phyloP scores from a whole-genome alignment of 352 stramenopile genomes.

The Phytophthora podocarpi region DNA sequence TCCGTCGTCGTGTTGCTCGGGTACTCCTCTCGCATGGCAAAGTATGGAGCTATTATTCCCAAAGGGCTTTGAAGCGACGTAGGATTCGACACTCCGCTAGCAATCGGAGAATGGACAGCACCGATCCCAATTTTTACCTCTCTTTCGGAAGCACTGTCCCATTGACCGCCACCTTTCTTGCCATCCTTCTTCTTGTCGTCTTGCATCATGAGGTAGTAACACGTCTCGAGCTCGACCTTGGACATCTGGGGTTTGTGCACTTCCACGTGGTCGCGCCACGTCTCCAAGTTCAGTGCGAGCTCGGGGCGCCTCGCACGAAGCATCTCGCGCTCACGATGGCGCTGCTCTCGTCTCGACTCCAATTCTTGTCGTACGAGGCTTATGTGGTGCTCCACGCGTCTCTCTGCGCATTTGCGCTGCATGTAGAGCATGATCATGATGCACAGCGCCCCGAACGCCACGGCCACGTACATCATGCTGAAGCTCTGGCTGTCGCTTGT shows the following conservation, averaged over 20 bases:
- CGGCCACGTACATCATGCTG: constrained; percentile 40
- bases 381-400: constrained; percentile 23
- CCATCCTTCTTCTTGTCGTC: constrained; percentile 29
- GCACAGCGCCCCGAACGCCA: constrained; percentile 29
- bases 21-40: constrained; percentile 33
- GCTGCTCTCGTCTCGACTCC: constrained; percentile 24
- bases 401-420: constrained; percentile 45
- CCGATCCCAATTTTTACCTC: constrained; percentile 18
- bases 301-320: constrained; percentile 34
- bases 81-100: constrained; percentile 6
- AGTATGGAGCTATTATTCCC: constrained; percentile 17
- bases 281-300: constrained; percentile 31
- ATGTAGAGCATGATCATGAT: constrained; percentile 48
- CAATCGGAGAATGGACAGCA: constrained; percentile 18
- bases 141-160: constrained; percentile 17
- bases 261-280: constrained; percentile 43
- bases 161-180: constrained; percentile 16
- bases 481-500: constrained; percentile 12
- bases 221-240: constrained; percentile 43
- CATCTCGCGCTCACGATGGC: constrained; percentile 29
- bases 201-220: constrained; percentile 44
- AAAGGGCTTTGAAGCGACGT: constrained; percentile 13
- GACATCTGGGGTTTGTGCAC: constrained; percentile 40
- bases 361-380: constrained; percentile 29
- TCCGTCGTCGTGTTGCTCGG: constrained; percentile 34